Evolutionary conservation across 495 filamentous ascomycete genomes (phyloP).

Genomic region (Aspergillus wentii): DNA sequence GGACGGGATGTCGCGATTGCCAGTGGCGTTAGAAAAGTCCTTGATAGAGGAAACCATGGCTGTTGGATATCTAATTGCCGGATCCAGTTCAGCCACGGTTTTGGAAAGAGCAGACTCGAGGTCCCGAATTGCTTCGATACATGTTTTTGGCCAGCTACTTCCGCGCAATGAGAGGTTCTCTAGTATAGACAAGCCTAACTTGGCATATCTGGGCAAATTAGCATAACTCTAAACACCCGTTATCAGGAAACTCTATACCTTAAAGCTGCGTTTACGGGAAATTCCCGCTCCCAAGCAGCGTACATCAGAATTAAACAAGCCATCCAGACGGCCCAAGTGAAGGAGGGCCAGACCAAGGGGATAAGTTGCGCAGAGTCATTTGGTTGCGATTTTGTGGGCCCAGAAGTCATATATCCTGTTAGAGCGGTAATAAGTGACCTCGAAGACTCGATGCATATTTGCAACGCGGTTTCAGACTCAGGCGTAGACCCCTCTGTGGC

Average conservation of each 20-base stretch:
- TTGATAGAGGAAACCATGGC: too few relatives aligned
- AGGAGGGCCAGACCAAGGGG: conserved; percentile 41
- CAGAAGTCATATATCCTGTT: conserved; percentile 22
- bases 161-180: conserved; percentile 30
- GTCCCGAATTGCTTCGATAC: conserved; percentile 36
- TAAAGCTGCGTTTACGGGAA: conserved; percentile 21
- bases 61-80: too few relatives aligned
- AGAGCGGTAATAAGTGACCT: conserved; percentile 32
- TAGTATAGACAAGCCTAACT: conserved; percentile 26
- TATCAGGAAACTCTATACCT: conserved; percentile 5
- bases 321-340: conserved; percentile 48
- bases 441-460: conserved; percentile 40
- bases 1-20: too few relatives aligned
- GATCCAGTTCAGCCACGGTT: too few relatives aligned
- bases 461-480: conserved; percentile 38
- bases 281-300: conserved; percentile 36
- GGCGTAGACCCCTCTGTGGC: conserved; percentile 28
- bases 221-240: too few relatives aligned
- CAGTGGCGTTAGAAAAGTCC: too few relatives aligned
- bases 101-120: conserved; percentile 29
- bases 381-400: not conserved
- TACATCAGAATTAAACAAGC: conserved; percentile 42
- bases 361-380: conserved; percentile 11
- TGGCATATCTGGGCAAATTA: conserved; percentile 23
- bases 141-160: conserved; percentile 37